These are phyloP conservation scores for Coemansia sp. DNA, from an alignment of 192 early-diverging fungal species.

Conservation along the genomic window DNA sequence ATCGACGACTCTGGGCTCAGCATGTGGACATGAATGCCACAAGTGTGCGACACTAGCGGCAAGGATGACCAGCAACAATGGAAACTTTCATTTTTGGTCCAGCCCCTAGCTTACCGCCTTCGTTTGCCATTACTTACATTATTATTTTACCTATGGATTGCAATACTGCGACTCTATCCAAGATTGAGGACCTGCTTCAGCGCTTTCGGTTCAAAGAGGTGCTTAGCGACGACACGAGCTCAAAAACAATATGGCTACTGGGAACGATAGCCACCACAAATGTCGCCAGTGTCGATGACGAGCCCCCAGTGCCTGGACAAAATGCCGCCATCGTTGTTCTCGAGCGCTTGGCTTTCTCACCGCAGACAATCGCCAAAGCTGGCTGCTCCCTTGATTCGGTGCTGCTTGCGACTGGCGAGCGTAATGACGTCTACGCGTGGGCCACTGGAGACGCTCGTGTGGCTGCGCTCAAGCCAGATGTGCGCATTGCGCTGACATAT, in stretches of 20 bases:
- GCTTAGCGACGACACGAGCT: conserved; percentile 35
- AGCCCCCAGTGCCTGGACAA: conserved; percentile 8
- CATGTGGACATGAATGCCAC: background rate
- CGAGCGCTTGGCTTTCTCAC: conserved; percentile 30
- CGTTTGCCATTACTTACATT: background rate
- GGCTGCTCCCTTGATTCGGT: background rate
- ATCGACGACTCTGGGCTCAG: background rate
- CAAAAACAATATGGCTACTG: conserved; percentile 44
- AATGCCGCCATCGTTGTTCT: conserved; percentile 37
- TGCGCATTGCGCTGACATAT: conserved; percentile 60
- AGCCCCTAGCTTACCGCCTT: background rate
- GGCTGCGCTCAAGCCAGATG: conserved; percentile 48
- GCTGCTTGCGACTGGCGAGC: conserved; percentile 38
- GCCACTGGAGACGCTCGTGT: conserved; percentile 48
- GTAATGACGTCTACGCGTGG: conserved; percentile 72
- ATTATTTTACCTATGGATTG: background rate
- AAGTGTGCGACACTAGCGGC: background rate
- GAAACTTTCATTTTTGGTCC: background rate
- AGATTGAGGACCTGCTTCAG: conserved; percentile 17
- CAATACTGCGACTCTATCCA: background rate
- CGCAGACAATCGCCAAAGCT: conserved; percentile 1
- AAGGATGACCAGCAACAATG: background rate
- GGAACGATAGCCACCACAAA: conserved; percentile 11
- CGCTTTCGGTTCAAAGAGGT: conserved; percentile 35
- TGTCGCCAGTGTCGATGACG: background rate